phyloP scores from a whole-genome alignment of 176 grass and related monocot species.

The Poa pratensis region DNA sequence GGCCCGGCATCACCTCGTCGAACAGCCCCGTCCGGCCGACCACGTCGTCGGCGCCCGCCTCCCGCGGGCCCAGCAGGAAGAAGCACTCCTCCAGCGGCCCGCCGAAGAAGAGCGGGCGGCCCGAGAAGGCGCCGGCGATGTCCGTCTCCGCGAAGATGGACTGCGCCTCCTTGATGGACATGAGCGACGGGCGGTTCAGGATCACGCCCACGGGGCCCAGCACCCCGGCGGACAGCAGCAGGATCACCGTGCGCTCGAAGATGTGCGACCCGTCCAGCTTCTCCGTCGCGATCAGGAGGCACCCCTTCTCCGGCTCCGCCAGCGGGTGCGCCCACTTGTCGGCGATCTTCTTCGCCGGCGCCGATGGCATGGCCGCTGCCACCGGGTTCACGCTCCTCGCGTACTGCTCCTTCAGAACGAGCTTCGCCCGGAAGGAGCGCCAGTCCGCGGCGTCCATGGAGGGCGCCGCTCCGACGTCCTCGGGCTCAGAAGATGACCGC shows the following conservation, averaged over 20 bases:
- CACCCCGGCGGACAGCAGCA: conserved; percentile 67
- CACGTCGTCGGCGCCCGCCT: not conserved
- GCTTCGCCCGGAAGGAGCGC: conserved; percentile 74
- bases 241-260: conserved; percentile 91
- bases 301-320: conserved; percentile 76
- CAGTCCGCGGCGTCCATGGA: conserved; percentile 58
- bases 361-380: not conserved
- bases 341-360: conserved; percentile 23
- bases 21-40: conserved; percentile 70
- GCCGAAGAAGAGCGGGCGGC: conserved; percentile 84
- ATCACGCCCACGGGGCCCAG: conserved; percentile 78
- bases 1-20: conserved; percentile 78
- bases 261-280: conserved; percentile 94
- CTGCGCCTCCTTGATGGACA: conserved; percentile 94
- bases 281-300: conserved; percentile 82
- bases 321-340: conserved; percentile 83
- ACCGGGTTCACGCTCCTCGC: not conserved
- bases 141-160: conserved; percentile 57
- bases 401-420: conserved; percentile 60
- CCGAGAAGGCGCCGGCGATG: conserved; percentile 59
- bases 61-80: conserved; percentile 63
- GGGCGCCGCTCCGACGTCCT: conserved; percentile 33
- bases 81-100: conserved; percentile 81
- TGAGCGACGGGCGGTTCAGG: conserved; percentile 87
- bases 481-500: not conserved